Base-by-base conservation (phyloP, 768 basidiomycete genomes). In the Podaxis pistillaris region DNA sequence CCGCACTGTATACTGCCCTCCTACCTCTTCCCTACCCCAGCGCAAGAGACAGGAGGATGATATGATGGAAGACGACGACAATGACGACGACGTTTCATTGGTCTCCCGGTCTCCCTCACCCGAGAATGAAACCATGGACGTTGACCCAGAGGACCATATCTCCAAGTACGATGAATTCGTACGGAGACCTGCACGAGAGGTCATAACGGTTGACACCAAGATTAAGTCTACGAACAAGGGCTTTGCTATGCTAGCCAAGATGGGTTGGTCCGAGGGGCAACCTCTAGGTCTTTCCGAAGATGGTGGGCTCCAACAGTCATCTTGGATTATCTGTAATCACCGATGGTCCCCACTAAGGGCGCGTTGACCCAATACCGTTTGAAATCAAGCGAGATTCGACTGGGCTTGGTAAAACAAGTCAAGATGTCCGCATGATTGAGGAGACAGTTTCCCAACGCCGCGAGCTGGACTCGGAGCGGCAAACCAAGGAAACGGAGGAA, bases 381-480 rank as follows among this genome's bases (percentile, higher is more conserved):
- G 82, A 87, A 60, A 76, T 92, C 67, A 93, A 94, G 72, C 81
- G 80, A 40, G 93, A 94, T 68, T 77, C 84, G 47, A 91, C 88
- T 24, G 93, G 93, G 12, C 80, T 94, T 17, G 93, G 93, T 15
- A 94, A 93, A 71, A 79, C 80, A 3, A 89, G 73, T 58, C 90
- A 92, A 70, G 93, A 94, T 71, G 84, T 90, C 46, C 85, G 86
- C 44, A 89, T 93, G 86, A 90, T 93, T 51, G 91, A 93, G 72
- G 86, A 88, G 0, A 93, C 91, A 7, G 92, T 93, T 26, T 88
- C 91, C 7, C 89, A 91, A 67, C 85, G 93, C 33, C 86, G 92
- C 11, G 89, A 76, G 47, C 75, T 94, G 15, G 91, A 93, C 68
- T 92, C 92, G 2, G 93, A 94, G 71, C 83, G 90, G 38, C 89